Conservation (phyloP, 768 basidiomycete species). For the Clavaria fumosa region DNA sequence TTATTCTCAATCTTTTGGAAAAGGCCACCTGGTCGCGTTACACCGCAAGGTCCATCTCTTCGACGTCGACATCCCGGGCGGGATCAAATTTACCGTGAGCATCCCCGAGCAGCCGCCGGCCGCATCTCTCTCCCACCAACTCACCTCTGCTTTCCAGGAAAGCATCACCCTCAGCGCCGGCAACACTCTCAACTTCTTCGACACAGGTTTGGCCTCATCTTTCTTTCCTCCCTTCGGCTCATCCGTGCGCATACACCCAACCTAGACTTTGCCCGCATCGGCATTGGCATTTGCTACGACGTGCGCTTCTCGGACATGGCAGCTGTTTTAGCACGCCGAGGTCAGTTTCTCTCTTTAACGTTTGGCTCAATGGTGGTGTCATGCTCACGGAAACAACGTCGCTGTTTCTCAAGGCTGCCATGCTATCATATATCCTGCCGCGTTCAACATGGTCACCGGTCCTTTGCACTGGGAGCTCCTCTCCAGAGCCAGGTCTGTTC, state of each 20-base stretch:
- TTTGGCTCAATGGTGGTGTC: background rate
- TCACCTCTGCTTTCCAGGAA: constrained; percentile 35
- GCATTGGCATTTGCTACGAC: constrained; percentile 94
- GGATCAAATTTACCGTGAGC: constrained; percentile 62
- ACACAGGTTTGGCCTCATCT: constrained; percentile 46
- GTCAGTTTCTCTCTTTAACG: constrained; percentile 21
- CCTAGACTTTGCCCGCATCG: constrained; percentile 90
- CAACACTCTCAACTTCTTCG: constrained; percentile 57
- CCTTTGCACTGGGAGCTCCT: constrained; percentile 94
- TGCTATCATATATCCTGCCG: constrained; percentile 80
- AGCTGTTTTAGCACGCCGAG: constrained; percentile 78
- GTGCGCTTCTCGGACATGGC: constrained; percentile 89
- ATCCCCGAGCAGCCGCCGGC: background rate
- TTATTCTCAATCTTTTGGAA: constrained; percentile 3
- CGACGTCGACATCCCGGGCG: constrained; percentile 92
- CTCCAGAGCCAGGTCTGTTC: constrained; percentile 63
- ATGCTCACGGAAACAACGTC: too few species aligned
- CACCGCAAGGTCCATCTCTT: constrained; percentile 96
- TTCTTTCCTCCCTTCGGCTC: background rate
- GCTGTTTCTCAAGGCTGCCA: constrained; percentile 54
- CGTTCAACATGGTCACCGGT: constrained; percentile 93
- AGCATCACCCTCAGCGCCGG: constrained; percentile 80
- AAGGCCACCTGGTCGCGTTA: constrained; percentile 71
- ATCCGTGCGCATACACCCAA: background rate
- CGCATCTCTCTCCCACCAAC: constrained; percentile 4